phyloP scores from a whole-genome alignment of 768 basidiomycete species.

The Fistulinella prunicolor region DNA sequence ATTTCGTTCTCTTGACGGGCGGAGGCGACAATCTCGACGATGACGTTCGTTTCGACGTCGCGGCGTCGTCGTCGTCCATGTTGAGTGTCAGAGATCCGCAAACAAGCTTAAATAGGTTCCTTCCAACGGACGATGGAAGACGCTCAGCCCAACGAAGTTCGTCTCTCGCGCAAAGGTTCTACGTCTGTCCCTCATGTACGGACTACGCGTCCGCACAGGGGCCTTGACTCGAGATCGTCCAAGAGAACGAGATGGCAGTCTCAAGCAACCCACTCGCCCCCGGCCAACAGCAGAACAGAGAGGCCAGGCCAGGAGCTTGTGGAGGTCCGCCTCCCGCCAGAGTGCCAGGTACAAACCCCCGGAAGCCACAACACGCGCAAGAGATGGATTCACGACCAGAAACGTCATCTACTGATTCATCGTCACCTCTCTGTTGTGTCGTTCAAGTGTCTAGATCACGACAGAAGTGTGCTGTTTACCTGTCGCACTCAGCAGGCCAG shows the following conservation, averaged over 20 bases:
- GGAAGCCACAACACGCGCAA: slow-evolving; percentile 6
- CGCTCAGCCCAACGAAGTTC: slow-evolving; percentile 39
- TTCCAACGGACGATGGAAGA: slow-evolving; percentile 29
- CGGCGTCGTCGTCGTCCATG: slow-evolving; percentile 16
- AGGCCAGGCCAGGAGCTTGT: slow-evolving; percentile 3
- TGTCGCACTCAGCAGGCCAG: slow-evolving; percentile 1
- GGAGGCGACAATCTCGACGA: slow-evolving; percentile 4
- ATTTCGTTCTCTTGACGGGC: slow-evolving; percentile 21
- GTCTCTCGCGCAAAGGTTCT: slow-evolving; percentile 34
- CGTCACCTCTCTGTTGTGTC: slow-evolving; percentile 12
- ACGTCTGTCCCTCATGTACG: slow-evolving; percentile 28
- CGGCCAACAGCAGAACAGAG: too few relatives aligned
- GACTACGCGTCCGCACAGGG: not conserved
- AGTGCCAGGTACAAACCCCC: slow-evolving; percentile 13
- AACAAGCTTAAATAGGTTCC: slow-evolving; percentile 23
- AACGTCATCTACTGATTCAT: not conserved
- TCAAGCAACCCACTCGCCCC: not conserved
- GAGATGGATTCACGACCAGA: slow-evolving; percentile 16
- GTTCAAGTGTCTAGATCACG: slow-evolving; percentile 3
- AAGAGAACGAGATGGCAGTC: slow-evolving; percentile 6
- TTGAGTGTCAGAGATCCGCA: slow-evolving; percentile 1
- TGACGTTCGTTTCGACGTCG: slow-evolving; percentile 13
- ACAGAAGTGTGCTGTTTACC: slow-evolving; percentile 9
- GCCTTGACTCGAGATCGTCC: not conserved
- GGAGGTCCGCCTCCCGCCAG: slow-evolving; percentile 6